Base-by-base conservation (phyloP, 2,329 filamentous ascomycete species). In the Venturia effusa region DNA sequence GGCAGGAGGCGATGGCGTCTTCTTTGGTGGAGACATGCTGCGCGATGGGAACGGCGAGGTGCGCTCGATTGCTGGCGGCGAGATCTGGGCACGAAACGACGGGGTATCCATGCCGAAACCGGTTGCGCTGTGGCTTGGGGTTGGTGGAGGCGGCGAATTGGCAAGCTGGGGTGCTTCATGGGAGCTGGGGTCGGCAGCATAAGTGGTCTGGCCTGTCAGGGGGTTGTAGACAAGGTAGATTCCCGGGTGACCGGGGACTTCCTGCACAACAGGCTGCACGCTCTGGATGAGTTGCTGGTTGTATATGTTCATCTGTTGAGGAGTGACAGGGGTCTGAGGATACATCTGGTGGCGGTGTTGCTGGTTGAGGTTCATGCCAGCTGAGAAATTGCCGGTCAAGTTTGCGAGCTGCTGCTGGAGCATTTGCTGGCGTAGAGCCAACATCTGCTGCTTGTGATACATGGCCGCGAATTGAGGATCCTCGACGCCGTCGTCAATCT, bases 351-450 rank as follows among this genome's bases (percentile, higher is more conserved):
- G 74, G 63, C 80, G 77, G 27, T 69, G 72, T 66, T 70, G 66
- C 13, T 48, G 63, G 61, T 68, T 67, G 63, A 93, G 74, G 72
- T 81, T 90, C 75, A 94, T 78, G 66, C 84, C 84, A 74, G 92
- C 88, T 71, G 92, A 89, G 75, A 92, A 89, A 76, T 92, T 89
- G 66, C 30, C 45, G 71, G 93, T 94, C 30, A 97, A 86, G 68
- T 80, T 89, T 69, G 91, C 84, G 68, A 97, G 83, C 78, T 97
- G 92, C 78, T 97, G 92, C 77, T 97, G 92, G 30, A 66, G 65
- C 68, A 90, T 88, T 78, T 96, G 92, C 77, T 97, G 93, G 77
- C 96, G 92, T 73, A 96, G 91, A 48, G 92, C 91, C 61, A 99
- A 83, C 72, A 95, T 96, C 73, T 94, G 79, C 75, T 97, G 96